Base-by-base conservation (phyloP, 768 basidiomycete genomes). In the Mycena epipterygia region DNA sequence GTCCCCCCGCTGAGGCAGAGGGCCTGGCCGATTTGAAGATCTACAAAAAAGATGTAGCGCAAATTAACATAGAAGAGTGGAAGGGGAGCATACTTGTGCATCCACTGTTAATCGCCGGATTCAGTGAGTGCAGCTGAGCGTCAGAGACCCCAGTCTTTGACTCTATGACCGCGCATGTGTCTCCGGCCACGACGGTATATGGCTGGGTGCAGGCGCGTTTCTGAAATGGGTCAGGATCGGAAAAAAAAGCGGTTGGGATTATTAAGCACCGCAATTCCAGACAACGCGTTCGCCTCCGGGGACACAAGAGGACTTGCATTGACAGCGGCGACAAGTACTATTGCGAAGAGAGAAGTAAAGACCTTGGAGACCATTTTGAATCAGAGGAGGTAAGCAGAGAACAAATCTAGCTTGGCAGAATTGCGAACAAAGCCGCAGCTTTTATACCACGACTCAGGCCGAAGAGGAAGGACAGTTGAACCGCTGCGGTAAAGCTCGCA, bases 111-210 rank as follows among this genome's bases (percentile, higher is more conserved):
- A 64, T 64, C 14, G n/a, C 21, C 5, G 63, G 63, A 39, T 64
- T 64, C 39, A 64, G 63, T 27, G 63, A 25, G 27, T 55, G 63
- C 51, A 64, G 25, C 33, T 30, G 30, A 30, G 63, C 29, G 29
- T 64, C 63, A 19, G 63, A 64, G 44, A 64, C 27, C 8, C 63
- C 63, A 29, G 35, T 41, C 14, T 27, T 23, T 12, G 29, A 7
- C 37, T 64, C 63, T 19, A 64, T 64, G 19, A 3, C 23, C 11
- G 30, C 32, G 51, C 63, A 64, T 30, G 49, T 64, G 37, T 64
- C 63, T 51, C 63, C 62, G 62, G 32, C 25, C 33, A 64, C 62
- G 62, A 64, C 62, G 16, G 60, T 62, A 33, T 62, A 62, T 23
- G 51, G 53, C 37, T 33, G 37, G 12, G 51, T 16, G 51, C 63